Evolutionary conservation across 192 early-diverging fungal genomes (phyloP).

Genomic region (Backusella macrospora): DNA sequence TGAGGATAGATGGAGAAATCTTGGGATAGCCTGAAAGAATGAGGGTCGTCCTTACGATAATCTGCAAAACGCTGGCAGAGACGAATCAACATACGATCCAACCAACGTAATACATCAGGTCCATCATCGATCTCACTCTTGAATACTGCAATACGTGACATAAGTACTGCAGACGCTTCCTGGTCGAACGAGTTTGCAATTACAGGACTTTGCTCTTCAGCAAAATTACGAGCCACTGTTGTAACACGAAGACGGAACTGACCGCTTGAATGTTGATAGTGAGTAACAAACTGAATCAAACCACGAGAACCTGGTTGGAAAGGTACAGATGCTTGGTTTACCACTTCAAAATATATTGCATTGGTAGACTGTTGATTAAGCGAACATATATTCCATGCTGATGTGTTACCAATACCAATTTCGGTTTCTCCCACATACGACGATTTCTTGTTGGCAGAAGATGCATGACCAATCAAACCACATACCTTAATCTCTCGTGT

Average conservation of each 20-base stretch:
- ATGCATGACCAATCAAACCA: constrained; percentile 95
- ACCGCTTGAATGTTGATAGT: constrained; percentile 94
- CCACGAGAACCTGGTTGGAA: constrained; percentile 83
- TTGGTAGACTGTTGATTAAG: constrained; percentile 85
- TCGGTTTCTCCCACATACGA: constrained; percentile 95
- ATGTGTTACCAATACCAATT: constrained; percentile 96
- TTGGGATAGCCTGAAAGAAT: constrained; percentile 84
- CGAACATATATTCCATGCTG: constrained; percentile 93
- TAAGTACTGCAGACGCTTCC: constrained; percentile 95
- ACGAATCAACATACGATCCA: constrained; percentile 98
- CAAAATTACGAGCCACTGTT: constrained; percentile 87
- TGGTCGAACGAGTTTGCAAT: constrained; percentile 95
- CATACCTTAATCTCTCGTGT: constrained; percentile 95
- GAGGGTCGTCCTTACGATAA: constrained; percentile 94
- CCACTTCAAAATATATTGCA: constrained; percentile 96
- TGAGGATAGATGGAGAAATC: constrained; percentile 99
- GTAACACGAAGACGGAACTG: constrained; percentile 91
- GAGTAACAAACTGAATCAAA: constrained; percentile 93
- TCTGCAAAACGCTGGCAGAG: constrained; percentile 97
- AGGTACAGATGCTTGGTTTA: constrained; percentile 80
- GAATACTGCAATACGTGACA: constrained; percentile 95
- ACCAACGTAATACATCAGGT: constrained; percentile 94
- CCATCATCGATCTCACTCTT: constrained; percentile 98
- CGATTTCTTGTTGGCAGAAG: constrained; percentile 88
- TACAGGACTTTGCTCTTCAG: constrained; percentile 81